Evolutionary conservation across 2,329 filamentous ascomycete genomes (phyloP).

Genomic region (Chrysoporthe puriensis): DNA sequence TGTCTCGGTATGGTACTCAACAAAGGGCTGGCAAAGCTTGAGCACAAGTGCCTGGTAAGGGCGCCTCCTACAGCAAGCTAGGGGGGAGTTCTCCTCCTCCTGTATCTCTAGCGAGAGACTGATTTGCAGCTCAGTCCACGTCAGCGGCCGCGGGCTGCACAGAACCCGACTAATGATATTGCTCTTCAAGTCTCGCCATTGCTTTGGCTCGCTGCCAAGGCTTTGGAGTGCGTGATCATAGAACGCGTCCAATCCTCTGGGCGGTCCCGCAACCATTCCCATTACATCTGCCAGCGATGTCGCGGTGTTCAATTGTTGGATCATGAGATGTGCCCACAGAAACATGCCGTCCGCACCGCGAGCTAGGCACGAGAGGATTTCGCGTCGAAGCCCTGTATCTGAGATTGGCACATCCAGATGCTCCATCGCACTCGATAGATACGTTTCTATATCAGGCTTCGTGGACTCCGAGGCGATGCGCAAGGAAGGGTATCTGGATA

Average conservation of each 20-base stretch:
- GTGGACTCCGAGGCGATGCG: conserved; percentile 8
- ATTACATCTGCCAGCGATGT: not conserved
- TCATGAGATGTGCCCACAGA: conserved; percentile 1
- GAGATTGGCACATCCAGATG: not conserved
- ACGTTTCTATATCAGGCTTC: not conserved
- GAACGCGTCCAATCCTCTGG: not conserved
- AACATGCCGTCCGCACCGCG: conserved; percentile 5
- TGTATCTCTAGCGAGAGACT: not conserved
- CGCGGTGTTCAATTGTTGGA: not conserved
- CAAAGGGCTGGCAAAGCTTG: conserved; percentile 8
- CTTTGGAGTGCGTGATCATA: not conserved
- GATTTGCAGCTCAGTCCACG: not conserved
- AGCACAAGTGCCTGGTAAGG: not conserved
- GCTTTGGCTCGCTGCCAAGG: not conserved
- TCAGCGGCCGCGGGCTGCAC: conserved; percentile 9
- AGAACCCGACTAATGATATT: conserved; percentile 4
- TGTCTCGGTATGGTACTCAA: not conserved
- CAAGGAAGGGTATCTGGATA: not conserved
- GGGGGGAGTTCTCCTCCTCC: not conserved
- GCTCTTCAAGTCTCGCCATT: not conserved
- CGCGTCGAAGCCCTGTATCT: not conserved
- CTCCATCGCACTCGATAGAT: not conserved
- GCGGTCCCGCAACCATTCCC: not conserved
- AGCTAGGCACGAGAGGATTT: conserved; percentile 4
- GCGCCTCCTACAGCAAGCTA: not conserved